These are phyloP conservation scores for Aspergillus sp. DNA, from an alignment of 2,329 filamentous ascomycete species.

Conservation along the genomic window DNA sequence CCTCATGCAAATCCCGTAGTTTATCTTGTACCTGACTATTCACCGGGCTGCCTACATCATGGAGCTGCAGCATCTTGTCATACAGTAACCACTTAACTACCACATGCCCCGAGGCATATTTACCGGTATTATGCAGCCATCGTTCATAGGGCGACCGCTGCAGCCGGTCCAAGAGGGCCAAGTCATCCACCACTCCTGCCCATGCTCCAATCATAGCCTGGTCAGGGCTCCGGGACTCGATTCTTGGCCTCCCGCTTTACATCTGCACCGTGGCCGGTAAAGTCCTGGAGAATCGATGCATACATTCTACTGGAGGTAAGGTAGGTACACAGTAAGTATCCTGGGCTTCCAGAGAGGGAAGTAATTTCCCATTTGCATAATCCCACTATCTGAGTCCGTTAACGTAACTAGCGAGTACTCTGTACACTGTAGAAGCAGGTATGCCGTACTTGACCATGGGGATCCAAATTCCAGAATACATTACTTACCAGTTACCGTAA, in stretches of 20 bases:
- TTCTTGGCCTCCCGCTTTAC: slow-evolving; percentile 2
- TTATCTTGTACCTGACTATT: not conserved
- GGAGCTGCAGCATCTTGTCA: not conserved
- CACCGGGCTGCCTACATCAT: not conserved
- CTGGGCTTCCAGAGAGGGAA: not conserved
- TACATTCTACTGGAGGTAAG: not conserved
- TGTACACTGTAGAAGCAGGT: not conserved
- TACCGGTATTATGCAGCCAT: slow-evolving; percentile 7
- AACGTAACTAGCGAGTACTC: not conserved
- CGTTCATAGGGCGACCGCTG: not conserved
- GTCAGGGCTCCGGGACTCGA: not conserved
- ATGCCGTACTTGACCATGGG: not conserved
- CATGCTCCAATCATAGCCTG: slow-evolving; percentile 1
- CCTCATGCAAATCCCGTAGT: not conserved
- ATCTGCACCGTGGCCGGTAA: not conserved
- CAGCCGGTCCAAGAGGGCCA: slow-evolving; percentile 2
- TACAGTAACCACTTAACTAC: not conserved
- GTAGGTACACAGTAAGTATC: not conserved
- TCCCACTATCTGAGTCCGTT: not conserved
- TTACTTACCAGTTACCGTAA: not conserved
- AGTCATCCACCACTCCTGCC: slow-evolving; percentile 5
- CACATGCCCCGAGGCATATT: not conserved
- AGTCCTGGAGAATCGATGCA: not conserved
- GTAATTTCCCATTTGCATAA: not conserved
- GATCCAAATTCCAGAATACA: not conserved